phyloP scores from a whole-genome alignment of 805 yeast species.

The Debaryomyces maramus region DNA sequence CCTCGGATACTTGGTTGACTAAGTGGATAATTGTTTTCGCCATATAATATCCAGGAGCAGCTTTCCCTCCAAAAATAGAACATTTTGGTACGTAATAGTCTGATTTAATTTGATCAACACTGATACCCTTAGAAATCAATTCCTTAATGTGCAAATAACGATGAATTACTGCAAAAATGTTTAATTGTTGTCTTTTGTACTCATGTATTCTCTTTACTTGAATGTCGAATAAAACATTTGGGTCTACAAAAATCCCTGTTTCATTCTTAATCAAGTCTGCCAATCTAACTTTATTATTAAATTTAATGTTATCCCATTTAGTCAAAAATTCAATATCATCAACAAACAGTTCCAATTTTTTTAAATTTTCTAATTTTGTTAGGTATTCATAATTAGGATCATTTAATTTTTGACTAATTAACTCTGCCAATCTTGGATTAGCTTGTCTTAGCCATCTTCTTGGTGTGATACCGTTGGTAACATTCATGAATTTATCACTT shows the following conservation, averaged over 20 bases:
- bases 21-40: slow-evolving; percentile 88
- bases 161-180: slow-evolving; percentile 84
- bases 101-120: slow-evolving; percentile 52
- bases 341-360: slow-evolving; percentile 62
- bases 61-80: slow-evolving; percentile 87
- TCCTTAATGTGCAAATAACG: slow-evolving; percentile 77
- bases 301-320: slow-evolving; percentile 72
- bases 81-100: slow-evolving; percentile 71
- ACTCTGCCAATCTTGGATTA: slow-evolving; percentile 73
- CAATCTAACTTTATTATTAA: slow-evolving; percentile 64
- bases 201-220: slow-evolving; percentile 96
- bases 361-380: slow-evolving; percentile 65
- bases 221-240: slow-evolving; percentile 77
- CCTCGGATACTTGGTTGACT: slow-evolving; percentile 77
- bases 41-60: slow-evolving; percentile 97
- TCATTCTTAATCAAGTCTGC: slow-evolving; percentile 64
- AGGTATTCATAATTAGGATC: slow-evolving; percentile 64
- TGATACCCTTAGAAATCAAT: slow-evolving; percentile 50
- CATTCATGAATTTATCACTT: slow-evolving; percentile 79
- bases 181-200: slow-evolving; percentile 92
- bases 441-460: slow-evolving; percentile 96
- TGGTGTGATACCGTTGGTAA: slow-evolving; percentile 94
- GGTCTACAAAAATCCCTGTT: slow-evolving; percentile 67
- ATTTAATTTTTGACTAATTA: slow-evolving; percentile 71
- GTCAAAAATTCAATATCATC: slow-evolving; percentile 68